Evolutionary conservation across 106 monocot species (phyloP), one percentile per base, ranked within the genome.

Genomic region (Dendrobium chrysotoxum): DNA sequence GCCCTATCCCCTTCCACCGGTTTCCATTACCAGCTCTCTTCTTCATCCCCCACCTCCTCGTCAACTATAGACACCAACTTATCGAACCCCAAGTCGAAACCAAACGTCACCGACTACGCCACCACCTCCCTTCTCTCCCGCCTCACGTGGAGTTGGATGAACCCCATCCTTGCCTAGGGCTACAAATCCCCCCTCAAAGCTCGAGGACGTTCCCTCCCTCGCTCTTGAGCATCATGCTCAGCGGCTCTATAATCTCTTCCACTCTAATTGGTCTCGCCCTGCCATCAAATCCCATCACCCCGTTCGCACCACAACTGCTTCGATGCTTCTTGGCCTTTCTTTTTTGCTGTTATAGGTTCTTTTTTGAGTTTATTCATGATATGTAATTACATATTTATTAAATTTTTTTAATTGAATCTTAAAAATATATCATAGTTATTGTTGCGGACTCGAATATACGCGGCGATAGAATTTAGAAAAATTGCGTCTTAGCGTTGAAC

Each of bases 151-250:
- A 55, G 45, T 28, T 97, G 96, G 96, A 88, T 97, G 85, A 92
- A 92, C 80, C 94, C 93, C 0, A 78, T 97, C 39, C 84, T 97
- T 17, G 11, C 77, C 9, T 88, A 91, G 84, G 96, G 96, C 26
- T 89, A 92, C 86, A 53, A 70, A 25, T 28, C 92, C 23, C 53
- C 96, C 20, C 75, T 97, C 8, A n/a, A 87, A 83, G 77, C 86
- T 94, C 35, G 83, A 85, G 28, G 94, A 97, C 90, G 88, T 97
- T 5, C 97, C 97, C 20, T 55, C 77, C 17, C 90, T 97, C 10
- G 57, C 94, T 9, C 90, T 87, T 55, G 78, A 82, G 15, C 92
- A 97, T 80, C 88, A 88, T 0, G 92, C 94, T 0, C 87, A 97
- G 85, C 78, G 54, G 25, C 85, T 97, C 86, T 88, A 88, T 83